phyloP scores from a whole-genome alignment of 2,329 filamentous ascomycete genomes.

The Aspergillus pseudonomiae region DNA sequence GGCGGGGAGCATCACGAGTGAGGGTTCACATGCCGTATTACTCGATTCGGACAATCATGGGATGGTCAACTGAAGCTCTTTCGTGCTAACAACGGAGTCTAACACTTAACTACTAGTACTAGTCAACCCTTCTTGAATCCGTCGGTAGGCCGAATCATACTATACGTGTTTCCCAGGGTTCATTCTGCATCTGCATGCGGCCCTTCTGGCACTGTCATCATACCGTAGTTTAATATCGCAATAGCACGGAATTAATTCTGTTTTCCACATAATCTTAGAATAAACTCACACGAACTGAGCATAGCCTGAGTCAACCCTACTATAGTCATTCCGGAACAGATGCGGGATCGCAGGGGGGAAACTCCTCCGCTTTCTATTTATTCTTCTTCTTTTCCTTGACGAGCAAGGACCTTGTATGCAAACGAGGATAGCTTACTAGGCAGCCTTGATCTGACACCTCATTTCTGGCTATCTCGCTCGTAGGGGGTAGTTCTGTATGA shows the following conservation, averaged over 20 bases:
- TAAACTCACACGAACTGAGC: neutral
- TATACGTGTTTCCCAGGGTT: neutral
- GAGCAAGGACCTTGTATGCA: neutral
- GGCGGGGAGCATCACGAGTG: neutral
- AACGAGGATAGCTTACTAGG: neutral
- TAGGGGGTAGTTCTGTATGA: neutral
- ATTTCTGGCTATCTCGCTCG: neutral
- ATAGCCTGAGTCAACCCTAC: neutral
- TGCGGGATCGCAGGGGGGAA: neutral
- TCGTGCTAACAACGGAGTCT: neutral
- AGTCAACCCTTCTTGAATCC: neutral
- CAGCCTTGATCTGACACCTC: neutral
- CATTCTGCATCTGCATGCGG: neutral
- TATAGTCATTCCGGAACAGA: neutral
- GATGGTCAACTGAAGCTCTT: neutral
- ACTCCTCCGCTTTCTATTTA: neutral
- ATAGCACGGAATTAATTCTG: neutral
- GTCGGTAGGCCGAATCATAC: neutral
- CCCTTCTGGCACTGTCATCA: neutral
- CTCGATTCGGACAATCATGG: neutral
- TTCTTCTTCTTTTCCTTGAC: neutral
- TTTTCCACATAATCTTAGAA: neutral
- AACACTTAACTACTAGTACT: neutral
- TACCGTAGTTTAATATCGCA: slow-evolving; percentile 2
- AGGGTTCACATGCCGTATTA: slow-evolving; percentile 2